These are phyloP conservation scores for Trametes cinnabarina DNA, from an alignment of 768 basidiomycete species.

Conservation along the genomic window DNA sequence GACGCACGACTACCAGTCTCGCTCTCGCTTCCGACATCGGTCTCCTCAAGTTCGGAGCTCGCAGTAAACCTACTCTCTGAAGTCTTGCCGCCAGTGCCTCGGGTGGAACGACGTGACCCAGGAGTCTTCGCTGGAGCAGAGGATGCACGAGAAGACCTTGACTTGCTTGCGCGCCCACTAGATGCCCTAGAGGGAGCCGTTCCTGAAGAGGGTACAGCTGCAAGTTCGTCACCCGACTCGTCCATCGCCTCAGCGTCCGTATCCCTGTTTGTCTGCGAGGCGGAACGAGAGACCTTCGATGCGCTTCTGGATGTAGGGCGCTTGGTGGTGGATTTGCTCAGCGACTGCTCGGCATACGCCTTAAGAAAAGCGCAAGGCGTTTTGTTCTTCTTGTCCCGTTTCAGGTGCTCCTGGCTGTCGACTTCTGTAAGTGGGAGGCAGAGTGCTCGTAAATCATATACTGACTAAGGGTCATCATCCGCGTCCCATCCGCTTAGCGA, in stretches of 20 bases:
- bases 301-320: slow-evolving; percentile 30
- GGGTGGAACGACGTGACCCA: slow-evolving; percentile 21
- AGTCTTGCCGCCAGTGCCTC: slow-evolving; percentile 17
- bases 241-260: slow-evolving; percentile 10
- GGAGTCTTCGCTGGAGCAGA: slow-evolving; percentile 21
- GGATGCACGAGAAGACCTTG: slow-evolving; percentile 22
- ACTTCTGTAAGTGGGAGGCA: not conserved
- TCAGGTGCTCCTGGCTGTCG: slow-evolving; percentile 70
- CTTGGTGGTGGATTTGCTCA: slow-evolving; percentile 25
- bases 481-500: slow-evolving; percentile 84
- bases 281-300: slow-evolving; percentile 22
- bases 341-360: slow-evolving; percentile 8
- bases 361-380: slow-evolving; percentile 44
- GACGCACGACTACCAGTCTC: slow-evolving; percentile 27
- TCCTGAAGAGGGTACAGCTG: slow-evolving; percentile 14
- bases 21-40: slow-evolving; percentile 26
- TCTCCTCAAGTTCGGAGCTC: slow-evolving; percentile 24
- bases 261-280: slow-evolving; percentile 20
- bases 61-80: slow-evolving; percentile 14
- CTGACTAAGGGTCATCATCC: slow-evolving; percentile 85
- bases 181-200: slow-evolving; percentile 3
- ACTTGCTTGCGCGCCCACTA: slow-evolving; percentile 7
- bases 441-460: not conserved
- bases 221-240: slow-evolving; percentile 29
- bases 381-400: slow-evolving; percentile 53